Conservation (phyloP, 768 basidiomycete genomes). For the Phylloporus sp. region DNA sequence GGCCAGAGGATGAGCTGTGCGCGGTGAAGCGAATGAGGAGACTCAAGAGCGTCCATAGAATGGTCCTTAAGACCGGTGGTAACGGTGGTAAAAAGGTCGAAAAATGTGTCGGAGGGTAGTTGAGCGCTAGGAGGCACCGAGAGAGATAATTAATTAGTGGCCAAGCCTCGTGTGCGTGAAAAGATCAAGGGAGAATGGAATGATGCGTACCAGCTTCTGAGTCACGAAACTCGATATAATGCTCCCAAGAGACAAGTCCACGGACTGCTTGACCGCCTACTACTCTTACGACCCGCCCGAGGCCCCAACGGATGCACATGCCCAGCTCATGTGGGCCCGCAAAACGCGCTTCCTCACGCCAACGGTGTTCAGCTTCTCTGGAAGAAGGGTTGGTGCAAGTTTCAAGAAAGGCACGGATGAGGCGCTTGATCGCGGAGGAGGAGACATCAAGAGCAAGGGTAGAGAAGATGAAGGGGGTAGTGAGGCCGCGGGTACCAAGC, state of each 20-base stretch:
- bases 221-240: slow-evolving; percentile 77
- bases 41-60: slow-evolving; percentile 69
- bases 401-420: slow-evolving; percentile 79
- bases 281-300: slow-evolving; percentile 73
- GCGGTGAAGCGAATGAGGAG: slow-evolving; percentile 81
- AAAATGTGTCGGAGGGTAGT: slow-evolving; percentile 73
- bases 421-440: slow-evolving; percentile 63
- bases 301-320: slow-evolving; percentile 90
- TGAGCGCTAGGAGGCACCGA: slow-evolving; percentile 38
- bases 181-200: slow-evolving; percentile 15
- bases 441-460: slow-evolving; percentile 83
- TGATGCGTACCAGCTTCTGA: slow-evolving; percentile 70
- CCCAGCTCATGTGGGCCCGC: slow-evolving; percentile 86
- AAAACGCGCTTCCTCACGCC: slow-evolving; percentile 79
- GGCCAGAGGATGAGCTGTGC: slow-evolving; percentile 79
- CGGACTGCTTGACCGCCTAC: slow-evolving; percentile 69
- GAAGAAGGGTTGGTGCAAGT: slow-evolving; percentile 43
- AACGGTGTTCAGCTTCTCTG: slow-evolving; percentile 47
- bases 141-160: slow-evolving; percentile 17
- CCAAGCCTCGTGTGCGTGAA: slow-evolving; percentile 24
- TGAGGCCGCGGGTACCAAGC: slow-evolving; percentile 69
- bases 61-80: slow-evolving; percentile 49
- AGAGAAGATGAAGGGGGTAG: slow-evolving; percentile 90
- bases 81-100: slow-evolving; percentile 58
- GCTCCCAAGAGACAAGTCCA: slow-evolving; percentile 82